A percentile compares a stretch with the other conserved stretches of the same genome.
These are phyloP conservation scores for Thuja plicata DNA, from an alignment of 83 land plant genomes.

Conservation along the genomic window DNA sequence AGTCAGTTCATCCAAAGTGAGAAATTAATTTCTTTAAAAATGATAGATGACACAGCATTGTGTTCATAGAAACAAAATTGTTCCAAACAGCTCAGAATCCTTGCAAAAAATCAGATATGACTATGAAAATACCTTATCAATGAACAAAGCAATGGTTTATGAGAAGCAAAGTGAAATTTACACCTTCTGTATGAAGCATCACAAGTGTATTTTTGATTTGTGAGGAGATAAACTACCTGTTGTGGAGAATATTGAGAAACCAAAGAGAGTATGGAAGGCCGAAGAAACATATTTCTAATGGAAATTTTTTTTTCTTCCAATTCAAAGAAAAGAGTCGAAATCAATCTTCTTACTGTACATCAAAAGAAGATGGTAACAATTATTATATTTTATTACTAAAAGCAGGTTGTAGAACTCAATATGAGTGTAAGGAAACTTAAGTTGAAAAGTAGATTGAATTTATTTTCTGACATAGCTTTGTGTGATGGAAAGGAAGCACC, in stretches of 20 bases:
- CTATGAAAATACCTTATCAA: background rate
- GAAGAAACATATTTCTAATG: background rate
- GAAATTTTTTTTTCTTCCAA: background rate
- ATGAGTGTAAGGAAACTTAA: background rate
- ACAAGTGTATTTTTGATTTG: background rate
- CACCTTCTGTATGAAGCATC: background rate
- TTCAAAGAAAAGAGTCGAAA: background rate
- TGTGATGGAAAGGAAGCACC: background rate
- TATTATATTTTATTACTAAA: background rate
- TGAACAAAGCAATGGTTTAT: background rate
- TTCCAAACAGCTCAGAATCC: background rate
- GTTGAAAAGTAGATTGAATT: background rate
- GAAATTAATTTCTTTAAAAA: background rate
- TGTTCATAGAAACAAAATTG: background rate
- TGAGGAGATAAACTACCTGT: background rate
- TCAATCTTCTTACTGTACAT: background rate
- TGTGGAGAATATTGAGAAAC: background rate
- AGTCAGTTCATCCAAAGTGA: background rate
- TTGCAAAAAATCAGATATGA: background rate
- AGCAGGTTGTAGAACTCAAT: background rate
- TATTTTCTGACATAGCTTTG: background rate
- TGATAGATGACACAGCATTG: background rate
- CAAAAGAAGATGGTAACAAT: background rate
- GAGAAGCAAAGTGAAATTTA: background rate
- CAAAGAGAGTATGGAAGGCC: background rate